Evolutionary conservation across 805 yeast genomes (phyloP).

Genomic region (Debaryomyces tyrocola): DNA sequence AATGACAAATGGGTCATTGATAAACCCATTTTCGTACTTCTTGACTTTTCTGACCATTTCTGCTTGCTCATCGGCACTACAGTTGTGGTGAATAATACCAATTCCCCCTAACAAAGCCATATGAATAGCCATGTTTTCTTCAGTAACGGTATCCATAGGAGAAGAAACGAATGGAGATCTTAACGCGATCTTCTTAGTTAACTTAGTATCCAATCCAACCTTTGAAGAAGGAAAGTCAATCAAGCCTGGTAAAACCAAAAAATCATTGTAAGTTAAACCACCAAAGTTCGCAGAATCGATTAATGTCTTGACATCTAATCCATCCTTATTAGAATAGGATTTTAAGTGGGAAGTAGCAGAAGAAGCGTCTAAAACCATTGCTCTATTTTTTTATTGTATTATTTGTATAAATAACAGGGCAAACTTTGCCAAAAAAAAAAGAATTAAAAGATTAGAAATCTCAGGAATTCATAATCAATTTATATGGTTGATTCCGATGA

Average conservation of each 20-base stretch:
- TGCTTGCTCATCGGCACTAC: conserved; percentile 96
- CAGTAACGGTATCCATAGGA: conserved; percentile 99
- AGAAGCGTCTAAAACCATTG: conserved; percentile 41
- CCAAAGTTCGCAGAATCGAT: conserved; percentile 91
- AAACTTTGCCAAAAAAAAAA: conserved; percentile 45
- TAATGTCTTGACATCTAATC: conserved; percentile 76
- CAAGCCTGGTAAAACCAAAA: conserved; percentile 92
- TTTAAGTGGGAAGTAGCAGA: conserved; percentile 69
- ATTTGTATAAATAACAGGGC: conserved; percentile 24
- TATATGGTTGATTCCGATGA: conserved; percentile 1
- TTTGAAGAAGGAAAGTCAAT: conserved; percentile 79
- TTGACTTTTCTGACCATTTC: conserved; percentile 97
- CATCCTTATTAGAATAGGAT: conserved; percentile 73
- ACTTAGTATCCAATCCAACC: conserved; percentile 78
- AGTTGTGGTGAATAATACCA: conserved; percentile 98
- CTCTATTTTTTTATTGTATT: conserved; percentile 2
- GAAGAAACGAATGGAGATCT: conserved; percentile 95
- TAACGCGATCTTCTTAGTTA: conserved; percentile 88
- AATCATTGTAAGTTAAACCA: conserved; percentile 97
- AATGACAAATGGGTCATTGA: conserved; percentile 84
- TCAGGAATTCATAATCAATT: not conserved
- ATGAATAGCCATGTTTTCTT: conserved; percentile 94
- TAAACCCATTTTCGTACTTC: conserved; percentile 96
- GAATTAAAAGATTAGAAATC: conserved; percentile 4
- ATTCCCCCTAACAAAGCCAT: conserved; percentile 99